Evolutionary conservation across 352 stramenopile species (phyloP).

Genomic region (Phytophthora colocasiae): DNA sequence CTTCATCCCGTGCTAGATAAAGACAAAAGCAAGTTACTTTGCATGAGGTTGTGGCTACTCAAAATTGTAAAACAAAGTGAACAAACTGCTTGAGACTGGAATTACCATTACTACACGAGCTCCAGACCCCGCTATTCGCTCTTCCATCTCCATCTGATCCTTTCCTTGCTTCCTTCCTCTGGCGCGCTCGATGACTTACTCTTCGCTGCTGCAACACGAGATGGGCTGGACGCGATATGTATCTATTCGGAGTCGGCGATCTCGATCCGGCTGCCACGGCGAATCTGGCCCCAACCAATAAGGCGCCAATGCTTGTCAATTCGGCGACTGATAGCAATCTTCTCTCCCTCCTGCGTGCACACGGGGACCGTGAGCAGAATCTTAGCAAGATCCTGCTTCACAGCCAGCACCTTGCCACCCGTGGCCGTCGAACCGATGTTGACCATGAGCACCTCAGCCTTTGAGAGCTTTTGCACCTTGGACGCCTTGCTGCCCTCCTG

Average conservation of each 20-base stretch:
- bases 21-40: conserved; percentile 27
- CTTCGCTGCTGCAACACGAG: conserved; percentile 29
- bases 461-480: conserved; percentile 99
- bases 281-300: conserved; percentile 99
- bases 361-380: conserved; percentile 99
- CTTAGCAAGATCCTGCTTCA: conserved; percentile 99
- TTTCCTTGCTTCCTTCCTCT: conserved; percentile 36
- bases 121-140: conserved; percentile 34
- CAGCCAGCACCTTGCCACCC: conserved; percentile 94
- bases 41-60: background rate
- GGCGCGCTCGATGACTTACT: conserved; percentile 28
- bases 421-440: conserved; percentile 99
- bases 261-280: conserved; percentile 96
- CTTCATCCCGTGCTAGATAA: conserved; percentile 26
- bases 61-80: conserved; percentile 15
- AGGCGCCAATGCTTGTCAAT: conserved; percentile 99
- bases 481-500: conserved; percentile 98
- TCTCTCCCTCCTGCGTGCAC: conserved; percentile 99
- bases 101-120: conserved; percentile 48
- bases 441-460: conserved; percentile 99
- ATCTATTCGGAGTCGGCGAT: conserved; percentile 90
- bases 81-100: conserved; percentile 42
- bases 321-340: conserved; percentile 99
- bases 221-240: conserved; percentile 37
- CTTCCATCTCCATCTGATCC: conserved; percentile 42